Evolutionary conservation across 2,329 filamentous ascomycete species (phyloP).

Genomic region (Periconia sp.): DNA sequence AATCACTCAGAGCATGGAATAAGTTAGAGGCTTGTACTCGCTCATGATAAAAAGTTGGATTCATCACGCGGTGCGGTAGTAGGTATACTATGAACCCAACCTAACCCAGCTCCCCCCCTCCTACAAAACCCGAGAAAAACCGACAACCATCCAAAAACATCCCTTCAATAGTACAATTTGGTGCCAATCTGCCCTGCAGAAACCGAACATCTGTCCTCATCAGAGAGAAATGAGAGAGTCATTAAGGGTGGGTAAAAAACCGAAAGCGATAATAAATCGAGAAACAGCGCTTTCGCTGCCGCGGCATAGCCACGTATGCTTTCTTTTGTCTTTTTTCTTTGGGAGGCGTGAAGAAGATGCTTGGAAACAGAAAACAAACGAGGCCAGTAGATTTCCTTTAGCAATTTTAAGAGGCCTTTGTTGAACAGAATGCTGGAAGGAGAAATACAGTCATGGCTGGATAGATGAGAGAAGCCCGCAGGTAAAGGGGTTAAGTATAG

Average conservation of each 20-base stretch:
- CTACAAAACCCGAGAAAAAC: conserved; percentile 12
- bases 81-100: conserved; percentile 20
- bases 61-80: conserved; percentile 10
- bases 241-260: conserved; percentile 6
- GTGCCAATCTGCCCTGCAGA: conserved; percentile 28
- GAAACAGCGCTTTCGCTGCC: conserved; percentile 23
- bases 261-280: conserved; percentile 3
- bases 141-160: conserved; percentile 12
- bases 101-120: background rate
- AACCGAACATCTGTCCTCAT: conserved; percentile 1
- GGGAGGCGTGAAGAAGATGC: conserved; percentile 2
- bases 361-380: conserved; percentile 3
- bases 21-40: background rate
- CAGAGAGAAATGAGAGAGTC: conserved; percentile 17
- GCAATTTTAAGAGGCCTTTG: conserved; percentile 28
- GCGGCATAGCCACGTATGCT: conserved; percentile 32
- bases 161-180: conserved; percentile 35
- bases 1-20: too few species aligned
- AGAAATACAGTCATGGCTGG: conserved; percentile 10
- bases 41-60: conserved; percentile 23
- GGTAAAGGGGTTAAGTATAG: conserved; percentile 26
- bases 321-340: conserved; percentile 15
- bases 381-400: conserved; percentile 2
- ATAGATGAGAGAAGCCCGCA: conserved; percentile 3
- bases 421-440: conserved; percentile 6